Base-by-base conservation (phyloP, 2,329 filamentous ascomycete species). In the Pseudogymnoascus sp. region DNA sequence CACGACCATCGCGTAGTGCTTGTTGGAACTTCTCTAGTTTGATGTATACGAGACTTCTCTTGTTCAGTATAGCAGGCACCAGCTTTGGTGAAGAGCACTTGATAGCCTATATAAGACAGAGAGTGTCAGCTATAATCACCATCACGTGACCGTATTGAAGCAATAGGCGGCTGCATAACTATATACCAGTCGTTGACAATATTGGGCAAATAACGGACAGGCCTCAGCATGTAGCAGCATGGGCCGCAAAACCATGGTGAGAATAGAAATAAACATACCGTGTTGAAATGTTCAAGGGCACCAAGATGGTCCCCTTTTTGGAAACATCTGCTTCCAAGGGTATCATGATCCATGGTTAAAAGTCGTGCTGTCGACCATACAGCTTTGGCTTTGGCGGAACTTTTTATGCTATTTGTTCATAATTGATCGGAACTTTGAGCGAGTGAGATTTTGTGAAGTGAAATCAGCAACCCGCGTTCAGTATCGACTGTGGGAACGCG, bases 31-130 rank as follows among this genome's bases (percentile, higher is more conserved):
- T 57, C 15, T 68, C 63, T 21, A 74, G 62, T 63, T 74, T 74
- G 65, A 74, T 72, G 62, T 70, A 71, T 33, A 72, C 67, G n/a
- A 72, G 73, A 19, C 72, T 72, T 60, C 73, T 69, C 68, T 71
- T 69, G 63, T 75, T 72, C 26, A 74, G 63, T n/a, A 72, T 70
- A 57, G 66, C 71, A 33, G 50, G 50, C 28, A 57, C 50, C 19
- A 57, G 7, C 28, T 57, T 57, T 33, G 50, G 28, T 21, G 50
- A 57, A 33, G 10, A 74, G 60, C 3, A 71, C 63, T 15, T 72
- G 47, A 65, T 71, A 62, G 10, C 65, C 62, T 40, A 28, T 33
- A 59, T 15, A 40, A 28, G 21, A 35, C 11, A 35, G 1, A 36
- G n/a, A 26, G 35, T n/a, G 13, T 42, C 19, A 50, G 13, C 47